Evolutionary conservation across 1,284 basidiomycete species (phyloP).

Genomic region (Dichomitus squalens): DNA sequence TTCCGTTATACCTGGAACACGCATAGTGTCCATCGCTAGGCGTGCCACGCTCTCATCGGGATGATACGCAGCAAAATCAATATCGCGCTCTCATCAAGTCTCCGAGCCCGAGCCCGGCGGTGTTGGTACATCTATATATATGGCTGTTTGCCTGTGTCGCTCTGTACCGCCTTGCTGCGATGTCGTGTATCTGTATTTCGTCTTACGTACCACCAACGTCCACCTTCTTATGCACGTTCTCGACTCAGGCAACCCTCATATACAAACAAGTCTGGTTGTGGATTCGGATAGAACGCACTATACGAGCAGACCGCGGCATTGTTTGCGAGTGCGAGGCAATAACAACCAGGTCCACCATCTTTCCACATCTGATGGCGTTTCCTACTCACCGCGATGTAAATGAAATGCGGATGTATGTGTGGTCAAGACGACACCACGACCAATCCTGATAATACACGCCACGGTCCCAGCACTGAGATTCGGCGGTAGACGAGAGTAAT

Average conservation of each 20-base stretch:
- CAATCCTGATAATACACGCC: not conserved
- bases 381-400: too few relatives aligned
- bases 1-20: not conserved
- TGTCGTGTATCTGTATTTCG: not conserved
- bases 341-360: too few relatives aligned
- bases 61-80: constrained; percentile 2
- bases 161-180: not conserved
- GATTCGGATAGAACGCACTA: too few relatives aligned
- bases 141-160: not conserved
- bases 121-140: not conserved
- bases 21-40: not conserved
- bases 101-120: not conserved
- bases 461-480: not conserved
- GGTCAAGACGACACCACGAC: constrained; percentile 2
- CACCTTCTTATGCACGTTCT: too few relatives aligned
- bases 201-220: too few relatives aligned
- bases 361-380: too few relatives aligned
- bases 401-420: not conserved
- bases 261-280: too few relatives aligned
- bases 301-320: too few relatives aligned
- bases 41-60: not conserved
- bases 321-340: too few relatives aligned
- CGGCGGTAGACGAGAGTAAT: not conserved
- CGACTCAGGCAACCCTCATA: too few relatives aligned
- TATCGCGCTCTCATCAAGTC: constrained; percentile 4